Percentiles rank a stretch among this genome's conserved stretches.
phyloP scores from a whole-genome alignment of 2,329 filamentous ascomycete species.

The Aaosphaeria pasadenensis region DNA sequence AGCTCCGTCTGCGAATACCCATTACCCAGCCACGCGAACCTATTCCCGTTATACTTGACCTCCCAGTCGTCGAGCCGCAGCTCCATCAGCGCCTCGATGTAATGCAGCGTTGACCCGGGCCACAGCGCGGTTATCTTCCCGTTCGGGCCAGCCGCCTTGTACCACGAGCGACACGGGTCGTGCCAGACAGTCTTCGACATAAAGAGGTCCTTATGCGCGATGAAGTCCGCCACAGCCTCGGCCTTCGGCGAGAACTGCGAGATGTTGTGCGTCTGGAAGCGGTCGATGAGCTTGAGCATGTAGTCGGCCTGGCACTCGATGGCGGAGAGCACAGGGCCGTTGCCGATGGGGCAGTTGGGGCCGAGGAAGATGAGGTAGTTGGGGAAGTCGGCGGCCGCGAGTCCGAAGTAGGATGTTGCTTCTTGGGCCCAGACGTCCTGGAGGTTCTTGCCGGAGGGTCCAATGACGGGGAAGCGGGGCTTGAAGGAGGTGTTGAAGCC shows the following conservation, averaged over 20 bases:
- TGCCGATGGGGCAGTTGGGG: conserved; percentile 42
- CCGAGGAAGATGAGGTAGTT: conserved; percentile 46
- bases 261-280: conserved; percentile 50
- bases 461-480: conserved; percentile 47
- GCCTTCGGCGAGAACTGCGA: conserved; percentile 42
- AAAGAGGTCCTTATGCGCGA: conserved; percentile 45
- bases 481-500: conserved; percentile 40
- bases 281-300: conserved; percentile 50
- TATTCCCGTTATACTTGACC: conserved; percentile 36
- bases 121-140: conserved; percentile 41
- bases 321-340: conserved; percentile 42
- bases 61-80: conserved; percentile 49
- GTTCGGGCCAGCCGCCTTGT: conserved; percentile 29
- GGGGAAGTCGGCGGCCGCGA: conserved; percentile 47
- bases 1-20: conserved; percentile 34
- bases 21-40: conserved; percentile 39
- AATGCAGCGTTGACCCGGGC: conserved; percentile 49
- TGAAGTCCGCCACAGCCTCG: conserved; percentile 50
- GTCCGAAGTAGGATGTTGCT: conserved; percentile 44
- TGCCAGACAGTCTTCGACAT: conserved; percentile 48
- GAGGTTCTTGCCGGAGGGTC: conserved; percentile 38
- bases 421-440: conserved; percentile 43
- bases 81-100: conserved; percentile 48
- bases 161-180: conserved; percentile 46
- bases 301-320: conserved; percentile 51